A percentile compares a stretch with the other conserved stretches of the same genome.
Conservation (phyloP, 2,329 filamentous ascomycete genomes). For the Niveomyces coronatus region DNA sequence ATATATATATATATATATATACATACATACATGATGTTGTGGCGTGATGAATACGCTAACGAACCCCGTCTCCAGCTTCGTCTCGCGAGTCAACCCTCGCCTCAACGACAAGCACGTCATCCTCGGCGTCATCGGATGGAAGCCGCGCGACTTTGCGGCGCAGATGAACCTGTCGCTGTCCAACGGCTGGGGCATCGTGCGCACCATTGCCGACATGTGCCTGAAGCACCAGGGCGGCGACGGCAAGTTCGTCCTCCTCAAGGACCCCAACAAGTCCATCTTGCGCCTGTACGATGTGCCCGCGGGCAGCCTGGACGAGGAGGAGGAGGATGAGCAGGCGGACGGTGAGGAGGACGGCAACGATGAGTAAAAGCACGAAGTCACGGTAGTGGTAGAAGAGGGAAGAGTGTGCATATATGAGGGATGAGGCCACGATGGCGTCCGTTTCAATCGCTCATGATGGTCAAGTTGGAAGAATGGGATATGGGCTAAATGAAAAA, state of each 20-base stretch:
- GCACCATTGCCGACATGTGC: conserved; percentile 94
- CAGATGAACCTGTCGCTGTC: conserved; percentile 97
- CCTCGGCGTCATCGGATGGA: conserved; percentile 93
- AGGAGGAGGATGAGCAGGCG: conserved; percentile 58
- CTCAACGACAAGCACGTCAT: conserved; percentile 89
- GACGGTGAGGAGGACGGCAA: conserved; percentile 35
- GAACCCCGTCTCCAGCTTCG: conserved; percentile 57
- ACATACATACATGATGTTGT: background rate
- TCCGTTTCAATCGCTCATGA: too few relatives aligned
- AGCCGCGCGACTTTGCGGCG: conserved; percentile 88
- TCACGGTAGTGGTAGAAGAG: too few relatives aligned
- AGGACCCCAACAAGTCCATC: conserved; percentile 96
- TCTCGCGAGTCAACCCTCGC: conserved; percentile 88
- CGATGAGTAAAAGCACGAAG: conserved; percentile 19
- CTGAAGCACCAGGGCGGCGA: conserved; percentile 52
- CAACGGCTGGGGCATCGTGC: conserved; percentile 98
- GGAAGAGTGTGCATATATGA: conserved; percentile 11
- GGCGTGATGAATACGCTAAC: conserved; percentile 17
- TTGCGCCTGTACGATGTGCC: conserved; percentile 90
- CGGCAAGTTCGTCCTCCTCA: conserved; percentile 71
- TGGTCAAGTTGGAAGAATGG: too few relatives aligned
- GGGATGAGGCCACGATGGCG: too few relatives aligned
- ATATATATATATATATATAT: background rate
- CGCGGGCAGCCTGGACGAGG: conserved; percentile 79
- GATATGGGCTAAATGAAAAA: too few relatives aligned